A percentile compares a stretch with the other conserved stretches of the same genome.
Conservation (phyloP, 179 eudicot species). For the Beta lomatogona region DNA sequence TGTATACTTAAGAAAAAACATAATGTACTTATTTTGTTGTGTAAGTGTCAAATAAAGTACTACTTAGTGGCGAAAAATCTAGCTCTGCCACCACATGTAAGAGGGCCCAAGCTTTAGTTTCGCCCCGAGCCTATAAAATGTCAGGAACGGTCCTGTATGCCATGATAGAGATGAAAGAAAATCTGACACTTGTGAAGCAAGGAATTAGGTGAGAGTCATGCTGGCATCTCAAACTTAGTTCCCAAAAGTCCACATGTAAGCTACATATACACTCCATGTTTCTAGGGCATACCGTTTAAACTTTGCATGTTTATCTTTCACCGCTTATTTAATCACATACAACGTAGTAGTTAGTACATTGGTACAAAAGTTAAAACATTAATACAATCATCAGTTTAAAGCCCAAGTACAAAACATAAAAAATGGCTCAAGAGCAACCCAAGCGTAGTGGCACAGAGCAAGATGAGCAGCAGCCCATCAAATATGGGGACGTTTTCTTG, state of each 20-base stretch:
- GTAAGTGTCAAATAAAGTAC: too few species aligned
- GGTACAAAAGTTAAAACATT: background rate
- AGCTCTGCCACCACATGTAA: too few species aligned
- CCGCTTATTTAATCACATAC: background rate
- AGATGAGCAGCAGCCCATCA: slow-evolving; percentile 21
- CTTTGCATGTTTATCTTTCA: background rate
- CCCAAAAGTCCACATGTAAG: background rate
- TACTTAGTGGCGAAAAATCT: too few species aligned
- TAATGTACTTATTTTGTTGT: too few species aligned
- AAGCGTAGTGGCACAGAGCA: background rate
- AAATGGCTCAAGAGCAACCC: slow-evolving; percentile 23
- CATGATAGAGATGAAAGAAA: background rate
- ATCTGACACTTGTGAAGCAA: background rate
- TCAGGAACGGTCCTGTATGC: too few species aligned
- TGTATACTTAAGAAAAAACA: too few species aligned
- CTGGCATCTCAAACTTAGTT: background rate
- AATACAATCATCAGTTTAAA: background rate
- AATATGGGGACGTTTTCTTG: slow-evolving; percentile 47
- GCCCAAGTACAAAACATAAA: background rate
- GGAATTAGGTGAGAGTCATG: background rate
- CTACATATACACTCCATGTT: background rate
- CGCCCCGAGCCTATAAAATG: too few species aligned
- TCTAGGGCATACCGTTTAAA: too few species aligned
- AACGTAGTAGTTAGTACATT: background rate
- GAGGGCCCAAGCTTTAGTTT: too few species aligned